phyloP scores from a whole-genome alignment of 306 rosid species.

The Delonix regia region DNA sequence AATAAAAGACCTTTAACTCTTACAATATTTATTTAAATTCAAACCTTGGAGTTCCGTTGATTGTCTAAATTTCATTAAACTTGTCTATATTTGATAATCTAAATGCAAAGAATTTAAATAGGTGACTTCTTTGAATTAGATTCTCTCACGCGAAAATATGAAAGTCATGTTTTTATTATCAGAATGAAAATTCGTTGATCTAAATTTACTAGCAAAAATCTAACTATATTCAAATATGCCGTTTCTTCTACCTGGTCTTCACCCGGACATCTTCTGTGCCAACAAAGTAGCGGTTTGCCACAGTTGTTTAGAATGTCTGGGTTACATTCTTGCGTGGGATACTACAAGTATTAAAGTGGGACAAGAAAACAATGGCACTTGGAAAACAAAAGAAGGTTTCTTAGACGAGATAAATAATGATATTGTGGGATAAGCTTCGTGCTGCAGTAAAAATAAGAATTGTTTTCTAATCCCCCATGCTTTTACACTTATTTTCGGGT shows the following conservation, averaged over 20 bases:
- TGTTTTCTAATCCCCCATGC: not conserved
- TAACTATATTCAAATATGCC: no score
- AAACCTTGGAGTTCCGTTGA: no score
- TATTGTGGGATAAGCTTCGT: conserved; percentile 14
- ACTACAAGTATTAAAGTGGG: not conserved
- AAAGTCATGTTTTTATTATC: no score
- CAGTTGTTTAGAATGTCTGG: conserved; percentile 36
- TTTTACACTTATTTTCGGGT: conserved; percentile 17
- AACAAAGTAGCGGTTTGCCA: not conserved
- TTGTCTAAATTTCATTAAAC: no score
- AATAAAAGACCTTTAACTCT: no score
- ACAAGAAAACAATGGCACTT: conserved; percentile 3
- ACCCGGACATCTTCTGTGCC: not conserved
- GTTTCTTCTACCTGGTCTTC: not conserved
- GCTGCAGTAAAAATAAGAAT: conserved; percentile 2
- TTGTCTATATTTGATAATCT: no score
- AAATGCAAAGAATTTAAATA: no score
- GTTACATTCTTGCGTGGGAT: conserved; percentile 13
- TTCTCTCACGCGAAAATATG: no score
- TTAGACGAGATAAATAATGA: not conserved
- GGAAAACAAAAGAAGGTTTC: not conserved
- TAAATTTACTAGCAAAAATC: no score
- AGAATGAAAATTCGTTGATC: no score
- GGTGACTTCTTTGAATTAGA: no score
- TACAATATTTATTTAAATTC: no score